These are phyloP conservation scores for Chlorella vulgaris DNA, from an alignment of 139 green algal genomes.

Conservation along the genomic window DNA sequence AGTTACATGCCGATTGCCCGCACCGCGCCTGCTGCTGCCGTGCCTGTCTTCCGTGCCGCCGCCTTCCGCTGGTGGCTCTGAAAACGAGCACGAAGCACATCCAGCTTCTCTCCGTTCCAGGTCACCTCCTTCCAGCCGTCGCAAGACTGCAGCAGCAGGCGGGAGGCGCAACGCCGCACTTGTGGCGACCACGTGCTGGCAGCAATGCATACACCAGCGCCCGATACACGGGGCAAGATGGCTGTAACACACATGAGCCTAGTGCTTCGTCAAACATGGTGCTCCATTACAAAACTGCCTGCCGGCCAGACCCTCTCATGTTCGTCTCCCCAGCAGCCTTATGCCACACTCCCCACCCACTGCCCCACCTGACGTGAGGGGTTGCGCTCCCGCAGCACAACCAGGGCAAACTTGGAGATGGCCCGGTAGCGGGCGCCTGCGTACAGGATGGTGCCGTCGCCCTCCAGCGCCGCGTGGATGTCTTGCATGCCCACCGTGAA, in stretches of 20 bases:
- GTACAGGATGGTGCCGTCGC: slow-evolving; percentile 54
- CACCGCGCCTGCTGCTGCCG: too few species aligned
- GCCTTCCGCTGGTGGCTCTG: slow-evolving; percentile 21
- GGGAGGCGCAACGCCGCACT: not conserved
- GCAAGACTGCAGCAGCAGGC: slow-evolving; percentile 1
- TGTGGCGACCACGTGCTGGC: not conserved
- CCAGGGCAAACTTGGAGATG: slow-evolving; percentile 70
- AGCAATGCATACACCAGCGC: too few species aligned
- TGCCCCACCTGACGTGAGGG: slow-evolving; percentile 50
- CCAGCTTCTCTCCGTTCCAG: slow-evolving; percentile 55
- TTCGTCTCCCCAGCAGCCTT: too few species aligned
- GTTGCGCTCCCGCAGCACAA: slow-evolving; percentile 66
- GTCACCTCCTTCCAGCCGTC: slow-evolving; percentile 67
- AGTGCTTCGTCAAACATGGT: too few species aligned
- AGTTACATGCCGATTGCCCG: too few species aligned
- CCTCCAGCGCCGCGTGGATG: slow-evolving; percentile 41
- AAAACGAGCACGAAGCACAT: slow-evolving; percentile 40
- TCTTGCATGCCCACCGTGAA: slow-evolving; percentile 55
- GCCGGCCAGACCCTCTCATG: too few species aligned
- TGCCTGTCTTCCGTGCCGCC: not conserved
- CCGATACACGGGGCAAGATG: too few species aligned
- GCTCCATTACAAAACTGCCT: too few species aligned
- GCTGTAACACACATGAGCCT: too few species aligned
- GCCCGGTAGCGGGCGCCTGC: slow-evolving; percentile 50
- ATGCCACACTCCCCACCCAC: too few species aligned